phyloP scores from a whole-genome alignment of 768 basidiomycete species.

The Russula ochroleuca region DNA sequence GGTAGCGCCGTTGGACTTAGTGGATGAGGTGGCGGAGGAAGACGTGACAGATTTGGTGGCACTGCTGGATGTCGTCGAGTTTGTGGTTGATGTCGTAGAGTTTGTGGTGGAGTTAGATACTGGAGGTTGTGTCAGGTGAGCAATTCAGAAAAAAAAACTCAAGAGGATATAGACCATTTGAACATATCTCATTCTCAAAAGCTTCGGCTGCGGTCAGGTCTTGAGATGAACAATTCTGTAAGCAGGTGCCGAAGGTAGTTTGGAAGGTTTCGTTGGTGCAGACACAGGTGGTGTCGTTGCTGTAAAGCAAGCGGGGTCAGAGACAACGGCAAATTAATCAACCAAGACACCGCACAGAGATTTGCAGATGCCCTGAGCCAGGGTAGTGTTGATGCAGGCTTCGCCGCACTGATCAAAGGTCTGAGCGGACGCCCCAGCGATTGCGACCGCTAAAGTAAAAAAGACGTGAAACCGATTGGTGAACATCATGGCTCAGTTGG shows the following conservation, averaged over 20 bases:
- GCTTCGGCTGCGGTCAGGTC: slow-evolving; percentile 34
- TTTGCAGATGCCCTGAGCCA: not conserved
- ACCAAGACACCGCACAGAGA: not conserved
- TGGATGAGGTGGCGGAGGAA: not conserved
- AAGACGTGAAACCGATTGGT: not conserved
- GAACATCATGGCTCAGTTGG: not conserved
- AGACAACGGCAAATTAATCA: not conserved
- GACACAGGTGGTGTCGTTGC: slow-evolving; percentile 39
- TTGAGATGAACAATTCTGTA: slow-evolving; percentile 35
- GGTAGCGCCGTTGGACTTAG: not conserved
- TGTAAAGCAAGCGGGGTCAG: not conserved
- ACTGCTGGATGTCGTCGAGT: too few relatives aligned
- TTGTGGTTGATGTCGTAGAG: not conserved
- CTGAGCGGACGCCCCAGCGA: slow-evolving; percentile 5
- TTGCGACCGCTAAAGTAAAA: not conserved
- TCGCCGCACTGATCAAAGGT: not conserved
- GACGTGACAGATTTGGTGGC: not conserved
- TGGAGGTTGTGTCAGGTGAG: not conserved
- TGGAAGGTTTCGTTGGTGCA: slow-evolving; percentile 41
- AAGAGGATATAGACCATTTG: not conserved
- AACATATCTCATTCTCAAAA: slow-evolving; percentile 36
- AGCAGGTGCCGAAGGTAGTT: slow-evolving; percentile 32
- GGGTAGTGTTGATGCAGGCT: not conserved
- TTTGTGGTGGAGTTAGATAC: not conserved
- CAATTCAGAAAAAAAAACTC: not conserved